A percentile compares a stretch with the other conserved stretches of the same genome.
Evolutionary conservation across 305 asterid genomes (phyloP).

Genomic region (Andrographis paniculata): DNA sequence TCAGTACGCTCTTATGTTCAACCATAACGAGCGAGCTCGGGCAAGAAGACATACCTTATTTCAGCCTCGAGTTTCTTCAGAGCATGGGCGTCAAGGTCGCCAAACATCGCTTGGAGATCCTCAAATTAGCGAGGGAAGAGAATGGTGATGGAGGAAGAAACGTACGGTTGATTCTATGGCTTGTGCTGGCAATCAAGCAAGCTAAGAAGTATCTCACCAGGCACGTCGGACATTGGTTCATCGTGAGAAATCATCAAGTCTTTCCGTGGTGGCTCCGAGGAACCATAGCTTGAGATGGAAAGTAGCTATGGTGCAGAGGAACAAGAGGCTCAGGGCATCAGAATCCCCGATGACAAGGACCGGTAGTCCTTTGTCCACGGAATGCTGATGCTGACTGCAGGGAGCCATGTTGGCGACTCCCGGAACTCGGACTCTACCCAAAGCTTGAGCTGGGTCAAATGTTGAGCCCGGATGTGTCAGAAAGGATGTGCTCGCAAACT

Average conservation of each 20-base stretch:
- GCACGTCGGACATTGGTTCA: conserved; percentile 21
- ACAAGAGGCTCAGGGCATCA: conserved; percentile 18
- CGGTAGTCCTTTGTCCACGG: conserved; percentile 17
- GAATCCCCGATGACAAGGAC: conserved; percentile 24
- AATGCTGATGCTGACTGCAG: conserved; percentile 47
- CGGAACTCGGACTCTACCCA: conserved; percentile 21
- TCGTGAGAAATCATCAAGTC: conserved; percentile 25
- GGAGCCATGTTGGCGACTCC: conserved; percentile 27
- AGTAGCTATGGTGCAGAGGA: conserved; percentile 59
- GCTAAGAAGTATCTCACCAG: conserved; percentile 37
- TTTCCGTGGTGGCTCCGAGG: conserved; percentile 29
- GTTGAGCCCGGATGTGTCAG: conserved; percentile 12
- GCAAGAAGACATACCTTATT: conserved; percentile 44
- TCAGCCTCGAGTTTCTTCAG: conserved; percentile 72
- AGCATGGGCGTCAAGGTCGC: conserved; percentile 79
- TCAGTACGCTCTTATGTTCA: conserved; percentile 44
- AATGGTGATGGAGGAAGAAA: conserved; percentile 12
- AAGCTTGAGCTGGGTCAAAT: conserved; percentile 18
- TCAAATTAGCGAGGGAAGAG: conserved; percentile 41
- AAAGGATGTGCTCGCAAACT: conserved; percentile 6
- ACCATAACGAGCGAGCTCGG: conserved; percentile 57
- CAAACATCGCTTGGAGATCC: conserved; percentile 70
- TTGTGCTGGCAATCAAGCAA: conserved; percentile 38
- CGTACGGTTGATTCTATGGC: conserved; percentile 30
- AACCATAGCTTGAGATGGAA: conserved; percentile 64